Evolutionary conservation across 768 basidiomycete genomes (phyloP).

Genomic region (Suillus clintonianus): DNA sequence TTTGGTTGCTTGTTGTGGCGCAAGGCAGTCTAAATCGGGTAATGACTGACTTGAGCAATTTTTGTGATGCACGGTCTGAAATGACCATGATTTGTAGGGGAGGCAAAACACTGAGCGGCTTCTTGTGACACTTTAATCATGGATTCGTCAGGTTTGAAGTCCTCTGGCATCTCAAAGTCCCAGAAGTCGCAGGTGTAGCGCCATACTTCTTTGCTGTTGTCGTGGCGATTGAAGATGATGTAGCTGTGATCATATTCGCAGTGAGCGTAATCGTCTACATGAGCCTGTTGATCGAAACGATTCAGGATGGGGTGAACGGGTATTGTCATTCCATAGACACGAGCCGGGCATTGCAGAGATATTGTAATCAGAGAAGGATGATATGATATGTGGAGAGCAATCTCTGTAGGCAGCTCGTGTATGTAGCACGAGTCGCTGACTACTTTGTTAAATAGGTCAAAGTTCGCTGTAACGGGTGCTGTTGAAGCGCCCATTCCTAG

Average conservation of each 20-base stretch:
- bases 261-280: slow-evolving; percentile 49
- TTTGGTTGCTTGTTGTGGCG: background rate
- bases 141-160: slow-evolving; percentile 36
- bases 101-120: slow-evolving; percentile 18
- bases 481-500: too few species aligned
- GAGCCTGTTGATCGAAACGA: slow-evolving; percentile 5
- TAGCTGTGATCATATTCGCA: slow-evolving; percentile 75
- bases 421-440: too few species aligned
- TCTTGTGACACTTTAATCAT: slow-evolving; percentile 22
- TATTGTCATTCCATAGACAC: too few species aligned
- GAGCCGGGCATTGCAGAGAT: too few species aligned
- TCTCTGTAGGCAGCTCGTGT: too few species aligned
- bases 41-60: too few species aligned
- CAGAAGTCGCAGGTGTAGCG: slow-evolving; percentile 41
- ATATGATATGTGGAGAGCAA: too few species aligned
- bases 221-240: slow-evolving; percentile 65
- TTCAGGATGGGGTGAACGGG: slow-evolving; percentile 1
- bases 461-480: too few species aligned
- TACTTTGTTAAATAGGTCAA: too few species aligned
- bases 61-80: slow-evolving; percentile 47
- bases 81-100: slow-evolving; percentile 37
- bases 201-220: slow-evolving; percentile 72
- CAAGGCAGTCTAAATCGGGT: too few species aligned
- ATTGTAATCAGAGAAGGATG: too few species aligned
- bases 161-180: slow-evolving; percentile 16